Conservation (phyloP, 768 basidiomycete species). For the Mycena indigotica region DNA sequence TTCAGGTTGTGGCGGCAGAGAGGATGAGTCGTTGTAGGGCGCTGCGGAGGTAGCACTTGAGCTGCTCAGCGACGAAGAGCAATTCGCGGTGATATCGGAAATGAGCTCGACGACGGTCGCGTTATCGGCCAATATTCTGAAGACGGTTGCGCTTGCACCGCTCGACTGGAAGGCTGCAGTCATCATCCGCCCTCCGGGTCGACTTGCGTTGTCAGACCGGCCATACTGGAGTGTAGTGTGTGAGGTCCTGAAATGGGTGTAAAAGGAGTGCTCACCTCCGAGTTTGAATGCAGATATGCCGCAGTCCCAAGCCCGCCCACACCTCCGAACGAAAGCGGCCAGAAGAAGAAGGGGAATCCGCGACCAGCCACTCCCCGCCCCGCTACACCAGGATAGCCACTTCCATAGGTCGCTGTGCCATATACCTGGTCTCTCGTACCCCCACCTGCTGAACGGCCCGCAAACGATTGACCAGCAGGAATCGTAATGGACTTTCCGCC, state of each 20-base stretch:
- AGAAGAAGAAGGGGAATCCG: conserved; percentile 51
- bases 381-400: conserved; percentile 49
- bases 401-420: conserved; percentile 45
- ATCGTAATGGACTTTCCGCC: conserved; percentile 33
- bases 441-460: conserved; percentile 40
- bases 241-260: not conserved
- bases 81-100: conserved; percentile 43
- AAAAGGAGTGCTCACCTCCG: conserved; percentile 1
- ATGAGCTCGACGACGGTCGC: conserved; percentile 48
- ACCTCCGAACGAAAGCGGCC: conserved; percentile 46
- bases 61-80: conserved; percentile 39
- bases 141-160: conserved; percentile 39
- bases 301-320: conserved; percentile 19
- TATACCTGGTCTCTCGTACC: conserved; percentile 37
- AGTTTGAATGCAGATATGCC: conserved; percentile 32
- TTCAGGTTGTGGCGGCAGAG: conserved; percentile 36
- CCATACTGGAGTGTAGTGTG: conserved; percentile 41
- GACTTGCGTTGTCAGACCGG: conserved; percentile 42
- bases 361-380: conserved; percentile 21
- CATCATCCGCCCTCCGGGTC: conserved; percentile 52
- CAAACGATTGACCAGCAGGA: conserved; percentile 33
- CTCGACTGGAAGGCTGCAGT: conserved; percentile 48
- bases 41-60: conserved; percentile 36
- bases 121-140: conserved; percentile 52
- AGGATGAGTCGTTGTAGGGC: conserved; percentile 32